Conservation (phyloP, 768 basidiomycete genomes). For the Calocera cornea region DNA sequence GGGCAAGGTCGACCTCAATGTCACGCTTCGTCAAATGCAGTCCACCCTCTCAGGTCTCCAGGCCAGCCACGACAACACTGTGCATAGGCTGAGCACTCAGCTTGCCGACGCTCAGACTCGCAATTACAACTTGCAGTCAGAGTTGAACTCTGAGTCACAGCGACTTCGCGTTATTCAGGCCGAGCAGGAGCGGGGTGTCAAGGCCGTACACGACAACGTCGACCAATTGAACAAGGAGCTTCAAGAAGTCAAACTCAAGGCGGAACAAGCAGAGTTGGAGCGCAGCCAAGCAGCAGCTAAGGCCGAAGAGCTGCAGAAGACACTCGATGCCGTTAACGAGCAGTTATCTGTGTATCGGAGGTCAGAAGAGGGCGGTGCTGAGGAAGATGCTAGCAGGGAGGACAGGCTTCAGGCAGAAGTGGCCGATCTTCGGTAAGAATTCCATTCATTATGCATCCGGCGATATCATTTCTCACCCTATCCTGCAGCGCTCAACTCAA, state of each 20-base stretch:
- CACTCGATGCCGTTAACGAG: not conserved
- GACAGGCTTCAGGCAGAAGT: conserved; percentile 74
- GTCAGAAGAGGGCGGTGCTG: conserved; percentile 23
- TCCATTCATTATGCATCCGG: not conserved
- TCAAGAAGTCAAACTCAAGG: conserved; percentile 69
- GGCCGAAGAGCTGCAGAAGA: conserved; percentile 15
- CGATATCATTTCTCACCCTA: not conserved
- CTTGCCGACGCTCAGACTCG: not conserved
- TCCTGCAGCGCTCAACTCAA: conserved; percentile 54
- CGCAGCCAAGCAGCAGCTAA: conserved; percentile 34
- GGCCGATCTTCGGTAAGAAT: conserved; percentile 60
- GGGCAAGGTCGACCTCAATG: not conserved
- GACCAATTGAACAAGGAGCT: conserved; percentile 47
- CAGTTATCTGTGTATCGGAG: not conserved
- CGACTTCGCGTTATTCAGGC: not conserved
- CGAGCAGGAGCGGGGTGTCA: not conserved
- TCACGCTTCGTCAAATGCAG: not conserved
- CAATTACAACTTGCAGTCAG: conserved; percentile 53
- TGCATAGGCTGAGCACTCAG: not conserved
- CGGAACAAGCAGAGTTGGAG: conserved; percentile 58
- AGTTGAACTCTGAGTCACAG: conserved; percentile 58
- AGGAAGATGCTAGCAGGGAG: conserved; percentile 44
- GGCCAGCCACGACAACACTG: not conserved
- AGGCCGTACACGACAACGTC: conserved; percentile 48
- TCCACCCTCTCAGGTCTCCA: not conserved